These are phyloP conservation scores for Amanita thiersii DNA, from an alignment of 768 basidiomycete genomes.

Conservation along the genomic window DNA sequence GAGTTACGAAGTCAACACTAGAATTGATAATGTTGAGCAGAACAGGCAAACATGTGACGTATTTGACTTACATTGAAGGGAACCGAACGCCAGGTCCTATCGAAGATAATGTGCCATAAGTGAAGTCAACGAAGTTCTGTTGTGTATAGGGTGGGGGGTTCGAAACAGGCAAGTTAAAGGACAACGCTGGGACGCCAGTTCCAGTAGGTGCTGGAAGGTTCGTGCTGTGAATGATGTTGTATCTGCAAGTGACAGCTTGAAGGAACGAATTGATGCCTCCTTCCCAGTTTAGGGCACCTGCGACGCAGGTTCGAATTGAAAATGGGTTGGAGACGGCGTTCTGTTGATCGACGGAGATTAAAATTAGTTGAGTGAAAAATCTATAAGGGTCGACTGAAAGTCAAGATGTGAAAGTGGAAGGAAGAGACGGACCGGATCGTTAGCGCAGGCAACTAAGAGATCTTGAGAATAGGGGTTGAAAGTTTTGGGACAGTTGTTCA, in stretches of 20 bases:
- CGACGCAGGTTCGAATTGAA: slow-evolving; percentile 9
- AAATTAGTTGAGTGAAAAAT: background rate
- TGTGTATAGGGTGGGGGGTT: slow-evolving; percentile 9
- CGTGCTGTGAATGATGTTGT: slow-evolving; percentile 8
- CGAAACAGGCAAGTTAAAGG: slow-evolving; percentile 4
- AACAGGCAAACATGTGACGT: background rate
- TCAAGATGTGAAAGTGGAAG: background rate
- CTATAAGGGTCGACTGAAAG: too few relatives aligned
- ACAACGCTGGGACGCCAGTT: slow-evolving; percentile 8
- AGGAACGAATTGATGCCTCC: slow-evolving; percentile 11
- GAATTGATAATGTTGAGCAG: background rate
- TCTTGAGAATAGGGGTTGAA: slow-evolving; percentile 10
- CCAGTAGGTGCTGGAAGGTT: slow-evolving; percentile 4
- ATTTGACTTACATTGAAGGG: slow-evolving; percentile 3
- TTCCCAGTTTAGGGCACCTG: slow-evolving; percentile 10
- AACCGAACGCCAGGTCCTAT: slow-evolving; percentile 6
- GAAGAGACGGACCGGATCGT: slow-evolving; percentile 2
- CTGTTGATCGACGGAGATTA: slow-evolving; percentile 1
- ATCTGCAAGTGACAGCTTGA: slow-evolving; percentile 9
- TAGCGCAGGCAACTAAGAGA: slow-evolving; percentile 8
- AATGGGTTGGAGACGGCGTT: slow-evolving; percentile 10
- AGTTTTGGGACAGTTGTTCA: slow-evolving; percentile 8
- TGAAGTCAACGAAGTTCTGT: slow-evolving; percentile 10
- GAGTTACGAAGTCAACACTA: slow-evolving; percentile 1
- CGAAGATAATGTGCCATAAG: slow-evolving; percentile 1